Percentiles rank a stretch among this genome's conserved stretches.
Evolutionary conservation across 306 rosid species (phyloP).

Genomic region (Mimosa bimucronata): DNA sequence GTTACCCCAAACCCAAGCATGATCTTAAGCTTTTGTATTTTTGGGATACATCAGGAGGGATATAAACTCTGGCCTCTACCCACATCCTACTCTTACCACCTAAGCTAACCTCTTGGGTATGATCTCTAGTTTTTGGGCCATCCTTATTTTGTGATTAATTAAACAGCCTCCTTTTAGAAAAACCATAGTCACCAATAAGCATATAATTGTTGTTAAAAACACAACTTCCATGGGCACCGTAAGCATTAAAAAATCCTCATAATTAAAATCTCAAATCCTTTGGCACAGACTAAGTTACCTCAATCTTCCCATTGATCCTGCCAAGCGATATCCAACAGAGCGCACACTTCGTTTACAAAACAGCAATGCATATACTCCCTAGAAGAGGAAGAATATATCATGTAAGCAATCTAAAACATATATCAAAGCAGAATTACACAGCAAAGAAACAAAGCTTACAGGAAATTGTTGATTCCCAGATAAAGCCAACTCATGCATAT

Average conservation of each 20-base stretch:
- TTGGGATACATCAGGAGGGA: background rate
- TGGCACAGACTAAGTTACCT: conserved; percentile 56
- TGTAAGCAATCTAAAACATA: conserved; percentile 26
- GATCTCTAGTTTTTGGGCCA: conserved; percentile 24
- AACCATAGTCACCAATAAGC: background rate
- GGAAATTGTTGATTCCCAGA: conserved; percentile 93
- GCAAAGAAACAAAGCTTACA: conserved; percentile 53
- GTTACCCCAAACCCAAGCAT: conserved; percentile 4
- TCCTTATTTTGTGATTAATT: conserved; percentile 15
- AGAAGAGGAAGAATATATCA: conserved; percentile 38
- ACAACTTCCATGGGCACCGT: conserved; percentile 23
- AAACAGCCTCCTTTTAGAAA: conserved; percentile 8
- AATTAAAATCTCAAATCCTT: conserved; percentile 37
- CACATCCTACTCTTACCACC: background rate
- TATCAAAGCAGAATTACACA: conserved; percentile 27
- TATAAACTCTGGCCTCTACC: background rate
- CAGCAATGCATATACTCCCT: conserved; percentile 95
- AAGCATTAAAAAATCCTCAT: conserved; percentile 27
- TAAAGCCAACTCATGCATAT: conserved; percentile 86
- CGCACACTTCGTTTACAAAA: conserved; percentile 94
- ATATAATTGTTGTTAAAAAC: conserved; percentile 8
- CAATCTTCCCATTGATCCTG: conserved; percentile 83
- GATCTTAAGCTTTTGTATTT: background rate
- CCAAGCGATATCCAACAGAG: conserved; percentile 92
- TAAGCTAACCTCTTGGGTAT: background rate